These are phyloP conservation scores for Basipetospora sp. DNA, from an alignment of 2,329 filamentous ascomycete genomes.

Conservation along the genomic window DNA sequence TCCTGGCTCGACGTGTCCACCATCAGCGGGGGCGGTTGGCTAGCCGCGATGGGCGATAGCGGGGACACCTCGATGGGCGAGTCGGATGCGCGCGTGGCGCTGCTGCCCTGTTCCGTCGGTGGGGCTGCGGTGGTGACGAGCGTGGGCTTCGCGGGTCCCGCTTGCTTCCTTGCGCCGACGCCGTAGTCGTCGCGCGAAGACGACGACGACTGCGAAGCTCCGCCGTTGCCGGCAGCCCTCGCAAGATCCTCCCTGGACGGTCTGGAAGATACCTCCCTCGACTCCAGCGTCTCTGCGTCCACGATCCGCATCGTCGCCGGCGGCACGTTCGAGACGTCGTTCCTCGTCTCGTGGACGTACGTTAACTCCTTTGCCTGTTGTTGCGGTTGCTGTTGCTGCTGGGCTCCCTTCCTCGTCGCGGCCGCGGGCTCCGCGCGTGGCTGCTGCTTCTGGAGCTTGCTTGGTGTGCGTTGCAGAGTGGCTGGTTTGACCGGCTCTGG, in stretches of 20 bases:
- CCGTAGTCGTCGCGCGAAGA: background rate
- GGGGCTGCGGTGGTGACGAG: background rate
- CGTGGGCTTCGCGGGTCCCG: background rate
- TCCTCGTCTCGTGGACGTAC: slow-evolving; percentile 30
- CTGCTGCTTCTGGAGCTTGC: slow-evolving; percentile 58
- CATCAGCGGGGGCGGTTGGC: slow-evolving; percentile 51
- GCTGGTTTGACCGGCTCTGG: slow-evolving; percentile 28
- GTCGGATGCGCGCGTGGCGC: slow-evolving; percentile 39
- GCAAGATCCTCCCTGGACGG: slow-evolving; percentile 10
- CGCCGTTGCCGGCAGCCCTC: too few species aligned
- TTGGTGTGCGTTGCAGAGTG: slow-evolving; percentile 39
- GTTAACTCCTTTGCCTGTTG: slow-evolving; percentile 8
- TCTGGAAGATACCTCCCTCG: slow-evolving; percentile 6
- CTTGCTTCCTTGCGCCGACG: background rate
- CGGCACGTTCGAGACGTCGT: slow-evolving; percentile 41
- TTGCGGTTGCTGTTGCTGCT: background rate
- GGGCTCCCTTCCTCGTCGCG: slow-evolving; percentile 10
- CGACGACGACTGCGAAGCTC: slow-evolving; percentile 15
- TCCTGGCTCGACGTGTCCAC: slow-evolving; percentile 59
- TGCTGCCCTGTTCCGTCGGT: background rate
- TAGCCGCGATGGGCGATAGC: slow-evolving; percentile 19
- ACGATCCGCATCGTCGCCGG: slow-evolving; percentile 44
- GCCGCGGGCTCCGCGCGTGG: slow-evolving; percentile 34
- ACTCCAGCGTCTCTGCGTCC: slow-evolving; percentile 35
- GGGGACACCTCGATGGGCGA: slow-evolving; percentile 57